Base-by-base conservation (phyloP, 2,329 filamentous ascomycete genomes). In the Alternaria viburni region DNA sequence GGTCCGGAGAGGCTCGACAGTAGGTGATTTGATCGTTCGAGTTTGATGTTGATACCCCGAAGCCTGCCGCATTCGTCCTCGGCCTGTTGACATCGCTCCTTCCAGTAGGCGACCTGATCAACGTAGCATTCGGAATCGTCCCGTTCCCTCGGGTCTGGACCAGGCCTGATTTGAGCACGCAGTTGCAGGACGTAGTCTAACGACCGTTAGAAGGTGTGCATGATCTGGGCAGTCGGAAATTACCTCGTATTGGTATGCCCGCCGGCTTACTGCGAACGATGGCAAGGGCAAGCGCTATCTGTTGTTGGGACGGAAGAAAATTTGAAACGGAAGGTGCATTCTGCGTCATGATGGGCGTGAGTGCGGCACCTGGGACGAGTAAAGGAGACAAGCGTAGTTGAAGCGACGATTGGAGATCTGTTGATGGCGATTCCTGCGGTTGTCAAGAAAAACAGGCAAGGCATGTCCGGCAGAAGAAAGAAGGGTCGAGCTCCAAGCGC, bases 41-140 rank as follows among this genome's bases (percentile, higher is more conserved):
- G 70, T 28, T 73, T 72, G 9, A 65, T 57, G 32, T 75, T 72
- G 28, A 70, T 60, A 3, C 44, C 62, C 25, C 72, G 66, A 15
- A 80, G 65, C 5, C 67, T 57, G 3, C 65, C 57, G 44, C 72
- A 73, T 32, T 71, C 70, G 6, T 68, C 60, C n/a, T 80, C 71
- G 0, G 68, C 59, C 21, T 57, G 56, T 17, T 69, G 63, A 44
- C 66, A 76, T 46, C 70, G 69, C 8, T 77, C 67, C 30, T 69
- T 66, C 82, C 81, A 83, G 59, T 78, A 83, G 5, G 76, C 67
- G 11, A 79, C 78, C 13, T 79, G 71, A 60, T 83, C 80, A 21
- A 84, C 69, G 49, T 82, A 78, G 10, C 69, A 73, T 44, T 76
- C 68, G 0, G 65, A 51, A 15, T 75, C 69, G 26, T 66, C 70